Evolutionary conservation across 2,329 filamentous ascomycete genomes (phyloP).

Genomic region (Pyricularia grisea): DNA sequence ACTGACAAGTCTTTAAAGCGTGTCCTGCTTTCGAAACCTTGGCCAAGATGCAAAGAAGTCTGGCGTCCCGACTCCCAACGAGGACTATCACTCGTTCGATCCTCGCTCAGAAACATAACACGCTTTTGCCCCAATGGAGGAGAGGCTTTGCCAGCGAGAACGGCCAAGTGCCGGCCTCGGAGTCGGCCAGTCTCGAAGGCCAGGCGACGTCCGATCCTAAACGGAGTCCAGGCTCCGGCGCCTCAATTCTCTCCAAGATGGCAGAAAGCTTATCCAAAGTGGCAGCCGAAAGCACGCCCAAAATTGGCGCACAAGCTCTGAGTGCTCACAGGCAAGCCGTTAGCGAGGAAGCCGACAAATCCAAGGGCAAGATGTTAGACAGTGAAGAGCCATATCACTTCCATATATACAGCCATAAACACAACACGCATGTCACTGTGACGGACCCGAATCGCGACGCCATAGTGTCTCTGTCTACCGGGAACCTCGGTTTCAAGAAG

Average conservation of each 20-base stretch:
- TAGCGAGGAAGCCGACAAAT: neutral
- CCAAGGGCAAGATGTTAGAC: conserved; percentile 10
- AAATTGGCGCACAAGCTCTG: neutral
- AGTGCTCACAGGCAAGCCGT: neutral
- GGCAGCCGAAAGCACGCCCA: neutral
- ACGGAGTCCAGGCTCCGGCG: neutral
- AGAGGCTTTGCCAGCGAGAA: neutral
- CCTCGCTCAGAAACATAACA: neutral
- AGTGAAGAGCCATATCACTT: conserved; percentile 65
- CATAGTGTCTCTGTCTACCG: conserved; percentile 70
- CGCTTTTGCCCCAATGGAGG: neutral
- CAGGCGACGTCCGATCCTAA: neutral
- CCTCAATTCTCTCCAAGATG: neutral
- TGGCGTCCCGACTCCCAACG: neutral
- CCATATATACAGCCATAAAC: conserved; percentile 78
- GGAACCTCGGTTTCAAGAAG: conserved; percentile 90
- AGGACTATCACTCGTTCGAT: neutral
- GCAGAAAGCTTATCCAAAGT: neutral
- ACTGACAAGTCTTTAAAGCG: neutral
- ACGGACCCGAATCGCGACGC: conserved; percentile 72
- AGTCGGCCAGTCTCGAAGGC: neutral
- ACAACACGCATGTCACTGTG: conserved; percentile 92
- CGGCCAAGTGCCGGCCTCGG: neutral
- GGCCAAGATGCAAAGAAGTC: neutral
- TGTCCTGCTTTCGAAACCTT: neutral